Conservation (phyloP, 1,139 yeast genomes). For the Lodderomyces elongisporus region DNA sequence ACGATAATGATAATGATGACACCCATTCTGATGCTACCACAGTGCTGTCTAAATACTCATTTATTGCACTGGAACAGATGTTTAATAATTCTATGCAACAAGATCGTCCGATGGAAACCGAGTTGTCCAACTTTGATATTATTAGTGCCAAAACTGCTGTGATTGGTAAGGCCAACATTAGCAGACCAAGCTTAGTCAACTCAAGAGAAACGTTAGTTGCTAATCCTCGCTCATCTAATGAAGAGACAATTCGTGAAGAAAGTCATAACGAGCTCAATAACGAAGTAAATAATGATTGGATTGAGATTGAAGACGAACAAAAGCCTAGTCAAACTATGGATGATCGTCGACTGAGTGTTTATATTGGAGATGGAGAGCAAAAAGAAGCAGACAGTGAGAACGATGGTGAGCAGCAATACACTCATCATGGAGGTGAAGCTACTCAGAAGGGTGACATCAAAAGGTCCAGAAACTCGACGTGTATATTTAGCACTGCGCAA, state of each 20-base stretch:
- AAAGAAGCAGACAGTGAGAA: slow-evolving; percentile 7
- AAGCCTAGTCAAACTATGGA: not conserved
- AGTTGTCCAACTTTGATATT: slow-evolving; percentile 27
- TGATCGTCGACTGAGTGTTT: too few species aligned
- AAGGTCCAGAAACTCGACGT: slow-evolving; percentile 23
- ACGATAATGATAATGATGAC: slow-evolving; percentile 17
- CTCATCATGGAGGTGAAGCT: too few species aligned
- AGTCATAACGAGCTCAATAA: slow-evolving; percentile 5
- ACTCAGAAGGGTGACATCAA: slow-evolving; percentile 8
- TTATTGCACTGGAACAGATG: slow-evolving; percentile 7
- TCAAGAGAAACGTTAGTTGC: slow-evolving; percentile 26
- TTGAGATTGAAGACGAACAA: slow-evolving; percentile 16
- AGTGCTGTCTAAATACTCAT: slow-evolving; percentile 17
- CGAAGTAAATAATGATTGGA: slow-evolving; percentile 11
- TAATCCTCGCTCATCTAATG: slow-evolving; percentile 3
- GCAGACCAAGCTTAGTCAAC: slow-evolving; percentile 23
- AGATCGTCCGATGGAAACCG: too few species aligned
- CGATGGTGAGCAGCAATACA: slow-evolving; percentile 6
- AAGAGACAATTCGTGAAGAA: slow-evolving; percentile 4
- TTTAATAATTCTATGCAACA: too few species aligned
- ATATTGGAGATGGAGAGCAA: slow-evolving; percentile 8
- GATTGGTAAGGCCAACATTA: slow-evolving; percentile 22
- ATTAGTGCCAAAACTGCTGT: slow-evolving; percentile 31
- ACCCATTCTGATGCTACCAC: slow-evolving; percentile 22
- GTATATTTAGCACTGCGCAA: slow-evolving; percentile 22